Evolutionary conservation across 2,329 filamentous ascomycete species (phyloP), one percentile per base, ranked within the genome.

Genomic region (Aureobasidium sp.): DNA sequence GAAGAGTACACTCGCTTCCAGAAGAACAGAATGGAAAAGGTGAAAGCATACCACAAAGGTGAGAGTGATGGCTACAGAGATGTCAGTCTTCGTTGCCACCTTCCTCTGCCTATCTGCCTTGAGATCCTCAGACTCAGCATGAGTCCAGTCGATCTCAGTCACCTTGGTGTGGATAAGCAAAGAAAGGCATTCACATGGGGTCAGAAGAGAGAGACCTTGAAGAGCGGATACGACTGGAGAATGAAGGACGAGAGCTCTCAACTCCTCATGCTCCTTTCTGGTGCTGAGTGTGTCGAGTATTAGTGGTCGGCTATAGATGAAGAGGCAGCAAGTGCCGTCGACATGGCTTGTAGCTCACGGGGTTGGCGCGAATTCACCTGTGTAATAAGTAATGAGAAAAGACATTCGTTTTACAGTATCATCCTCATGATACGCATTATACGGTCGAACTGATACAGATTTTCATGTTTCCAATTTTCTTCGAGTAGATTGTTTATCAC

Each of bases 241-340:
- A 73, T 69, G 60, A 73, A 72, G 68, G 69, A 71, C 45, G 65
- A 70, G 36, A 71, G 69, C 50, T 67, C 68, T 34, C 74, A 76
- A 68, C 69, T 73, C 15, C 73, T 71, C 71, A 70, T 69, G 65
- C 62, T 77, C 57, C 70, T 78, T 37, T 73, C 77, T 52, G 64
- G 65, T 16, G 72, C 75, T 52, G 69, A 67, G 8, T 77, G 75
- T 64, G 50, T 61, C 15, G 59, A 61, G 41, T 61, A 53, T 50
- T 61, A 25, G 48, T 16, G 16, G 8, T n/a, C 8, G 37, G 52
- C 39, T 15, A 4, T 36, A 27, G 50, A 34, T 29, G 32, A 13
- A n/a, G 11, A 29, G 36, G 21, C 25, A 37, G 27, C 16, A 21
- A 15, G 13, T 27, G 13, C 27, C 34, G 5, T 37, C 34, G 5